Evolutionary conservation across 495 filamentous ascomycete genomes (phyloP), one percentile per base, ranked within the genome.

Genomic region (Amniculicola lignicola): DNA sequence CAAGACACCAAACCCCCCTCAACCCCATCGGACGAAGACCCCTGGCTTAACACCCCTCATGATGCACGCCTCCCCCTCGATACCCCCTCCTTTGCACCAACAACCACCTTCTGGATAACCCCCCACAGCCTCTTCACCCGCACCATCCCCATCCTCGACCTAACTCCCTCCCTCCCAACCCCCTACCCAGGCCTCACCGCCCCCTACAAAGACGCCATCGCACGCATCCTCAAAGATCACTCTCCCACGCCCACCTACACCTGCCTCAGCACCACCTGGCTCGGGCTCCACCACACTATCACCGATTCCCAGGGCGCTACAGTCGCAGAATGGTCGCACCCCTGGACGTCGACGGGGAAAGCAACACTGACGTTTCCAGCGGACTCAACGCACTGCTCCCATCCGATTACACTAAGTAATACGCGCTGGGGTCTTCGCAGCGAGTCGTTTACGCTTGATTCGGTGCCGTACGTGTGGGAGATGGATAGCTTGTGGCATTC

Each of bases 281-380:
- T 51, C 21, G 52, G 59, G 14, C 46, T 51, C 2, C 29, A 40
- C 12, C 57, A 62, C 48, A 35, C 5, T 10, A 42, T 57, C 38
- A 51, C 33, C 1, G 35, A 53, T 29, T 18, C 19, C 39, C 24
- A 38, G 27, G 31, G 40, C 23, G 21, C 23, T 1, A 7, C 9
- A n/a, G 14, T 62, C 9, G 59, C 59, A 2, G 53, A 62, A 0
- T 62, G 59, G 59, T 46, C 51, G 39, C 59, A 62, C 41, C 25
- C 52, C 22, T 62, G 51, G 52, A 36, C 45, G 5, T 62, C 59
- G 6, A 48, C 42, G 10, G 59, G 59, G 22, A 47, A 44, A 51
- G 52, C 59, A 14, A 36, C 19, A 9, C 41, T 62, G 10, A 57
- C 59, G 4, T 62, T 62, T 35, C 52, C 59, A 2, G 38, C 22